Percentiles rank a stretch among this genome's conserved stretches.
Conservation (phyloP, 352 stramenopile genomes). For the Pythium monospermum region DNA sequence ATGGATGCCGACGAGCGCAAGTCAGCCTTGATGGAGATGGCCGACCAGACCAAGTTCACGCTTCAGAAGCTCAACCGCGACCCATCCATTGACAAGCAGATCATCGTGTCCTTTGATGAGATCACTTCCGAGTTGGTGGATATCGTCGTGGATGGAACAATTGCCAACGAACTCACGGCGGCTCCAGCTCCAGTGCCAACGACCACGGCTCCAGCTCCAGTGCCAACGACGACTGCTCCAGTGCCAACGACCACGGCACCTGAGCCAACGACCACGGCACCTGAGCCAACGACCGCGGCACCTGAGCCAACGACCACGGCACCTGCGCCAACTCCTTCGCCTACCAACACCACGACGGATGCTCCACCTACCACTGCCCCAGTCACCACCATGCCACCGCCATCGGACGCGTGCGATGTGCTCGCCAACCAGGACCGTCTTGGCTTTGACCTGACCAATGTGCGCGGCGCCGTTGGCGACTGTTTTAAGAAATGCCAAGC, state of each 20-base stretch:
- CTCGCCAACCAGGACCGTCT: conserved; percentile 4
- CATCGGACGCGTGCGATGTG: conserved; percentile 1
- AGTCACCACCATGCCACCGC: neutral
- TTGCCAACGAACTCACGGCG: neutral
- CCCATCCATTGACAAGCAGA: neutral
- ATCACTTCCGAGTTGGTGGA: neutral
- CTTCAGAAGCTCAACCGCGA: neutral
- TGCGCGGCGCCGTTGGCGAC: conserved; percentile 1
- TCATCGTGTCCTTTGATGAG: neutral
- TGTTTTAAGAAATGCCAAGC: conserved; percentile 10
- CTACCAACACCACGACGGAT: neutral
- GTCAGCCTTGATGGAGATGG: neutral
- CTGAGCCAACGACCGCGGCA: neutral
- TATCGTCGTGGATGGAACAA: conserved; percentile 1
- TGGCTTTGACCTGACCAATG: conserved; percentile 12
- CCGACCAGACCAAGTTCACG: neutral
- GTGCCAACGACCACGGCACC: neutral
- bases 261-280: neutral
- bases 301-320: neutral
- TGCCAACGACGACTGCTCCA: neutral
- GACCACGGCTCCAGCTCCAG: neutral
- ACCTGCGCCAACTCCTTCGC: neutral
- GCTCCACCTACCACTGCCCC: neutral
- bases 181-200: neutral
- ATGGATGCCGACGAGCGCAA: neutral